Evolutionary conservation across 371 early-diverging fungal species (phyloP), one percentile per base, ranked within the genome.

Genomic region (Sporodiniella umbellata): DNA sequence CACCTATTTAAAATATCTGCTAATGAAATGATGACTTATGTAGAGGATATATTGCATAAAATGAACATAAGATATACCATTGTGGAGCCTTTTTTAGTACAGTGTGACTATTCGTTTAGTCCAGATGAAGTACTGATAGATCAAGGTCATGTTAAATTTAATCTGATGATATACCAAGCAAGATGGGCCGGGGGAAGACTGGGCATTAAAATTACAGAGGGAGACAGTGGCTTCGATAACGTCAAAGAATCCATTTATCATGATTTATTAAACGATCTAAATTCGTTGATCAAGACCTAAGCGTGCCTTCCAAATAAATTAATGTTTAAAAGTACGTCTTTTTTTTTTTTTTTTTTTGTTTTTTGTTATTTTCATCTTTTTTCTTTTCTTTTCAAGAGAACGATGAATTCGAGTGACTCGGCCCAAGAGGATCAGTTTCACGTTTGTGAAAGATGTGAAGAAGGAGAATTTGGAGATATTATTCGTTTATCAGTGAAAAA

Each of bases 1-100:
- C 70, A 66, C 39, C 37, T 73, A 8, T 73, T 73, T 25, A 64
- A 63, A n/a, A 44, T 60, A 23, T 45, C 51, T 0, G 53, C 67
- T 0, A 31, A 43, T 1, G 57, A 69, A 4, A 58, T 73, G 58
- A 53, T 69, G 56, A 58, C 51, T 18, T 62, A 69, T 42, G 38
- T 69, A 18, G 59, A 60, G 21, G 48, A 56, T n/a, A 38, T 69
- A 3, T 26, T 69, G 4, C 39, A 39, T 4, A 47, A 51, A 5
- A 33, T 69, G 45, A 58, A 62, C 31, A 67, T 73, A 45, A 51
- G 48, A 10, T 60, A 55, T 28, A 24, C 15, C 2, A 38, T 24
- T n/a, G 38, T 53, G 0, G 66, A 58, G 24, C 56, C 65, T 0
- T 73, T 60, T 42, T 62, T 54, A 0, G 51, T 69, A 3, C 40